Evolutionary conservation across 2,329 filamentous ascomycete species (phyloP).

Genomic region (Fusarium oxysporum): DNA sequence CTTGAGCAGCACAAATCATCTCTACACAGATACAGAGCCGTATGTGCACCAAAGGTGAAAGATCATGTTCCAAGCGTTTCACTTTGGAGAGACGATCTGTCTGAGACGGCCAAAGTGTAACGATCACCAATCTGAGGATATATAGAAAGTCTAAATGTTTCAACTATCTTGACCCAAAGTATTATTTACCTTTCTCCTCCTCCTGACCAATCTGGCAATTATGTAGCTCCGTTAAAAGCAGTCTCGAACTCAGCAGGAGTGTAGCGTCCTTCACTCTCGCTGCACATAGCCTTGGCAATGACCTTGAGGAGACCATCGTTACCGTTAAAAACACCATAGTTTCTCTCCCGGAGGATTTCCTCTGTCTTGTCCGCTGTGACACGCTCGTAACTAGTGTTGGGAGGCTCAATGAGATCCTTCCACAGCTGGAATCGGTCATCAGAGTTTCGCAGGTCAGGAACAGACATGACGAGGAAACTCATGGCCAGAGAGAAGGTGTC

Average conservation of each 20-base stretch:
- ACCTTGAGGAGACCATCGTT: slow-evolving; percentile 19
- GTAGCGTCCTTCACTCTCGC: slow-evolving; percentile 2
- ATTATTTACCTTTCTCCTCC: rapidly evolving
- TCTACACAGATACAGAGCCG: not conserved
- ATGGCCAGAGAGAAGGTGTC: slow-evolving; percentile 15
- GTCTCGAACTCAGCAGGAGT: slow-evolving; percentile 5
- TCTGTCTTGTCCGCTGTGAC: not conserved
- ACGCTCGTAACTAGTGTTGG: not conserved
- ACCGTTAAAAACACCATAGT: slow-evolving; percentile 9
- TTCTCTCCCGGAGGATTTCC: not conserved
- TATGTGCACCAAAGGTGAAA: not conserved
- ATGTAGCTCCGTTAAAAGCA: slow-evolving; percentile 1
- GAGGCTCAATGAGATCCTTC: slow-evolving; percentile 19
- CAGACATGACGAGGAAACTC: slow-evolving; percentile 16
- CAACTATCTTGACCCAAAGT: rapidly evolving
- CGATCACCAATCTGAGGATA: too few relatives aligned
- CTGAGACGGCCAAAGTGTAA: not conserved
- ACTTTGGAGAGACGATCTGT: not conserved
- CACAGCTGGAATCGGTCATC: slow-evolving; percentile 11
- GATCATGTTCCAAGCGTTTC: not conserved
- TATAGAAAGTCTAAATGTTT: not conserved
- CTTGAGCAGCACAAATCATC: not conserved
- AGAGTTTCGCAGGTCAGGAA: not conserved
- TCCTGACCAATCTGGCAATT: rapidly evolving
- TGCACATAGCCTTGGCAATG: slow-evolving; percentile 18